phyloP scores from a whole-genome alignment of 2,329 filamentous ascomycete species.

The Xylaria hypoxylon region DNA sequence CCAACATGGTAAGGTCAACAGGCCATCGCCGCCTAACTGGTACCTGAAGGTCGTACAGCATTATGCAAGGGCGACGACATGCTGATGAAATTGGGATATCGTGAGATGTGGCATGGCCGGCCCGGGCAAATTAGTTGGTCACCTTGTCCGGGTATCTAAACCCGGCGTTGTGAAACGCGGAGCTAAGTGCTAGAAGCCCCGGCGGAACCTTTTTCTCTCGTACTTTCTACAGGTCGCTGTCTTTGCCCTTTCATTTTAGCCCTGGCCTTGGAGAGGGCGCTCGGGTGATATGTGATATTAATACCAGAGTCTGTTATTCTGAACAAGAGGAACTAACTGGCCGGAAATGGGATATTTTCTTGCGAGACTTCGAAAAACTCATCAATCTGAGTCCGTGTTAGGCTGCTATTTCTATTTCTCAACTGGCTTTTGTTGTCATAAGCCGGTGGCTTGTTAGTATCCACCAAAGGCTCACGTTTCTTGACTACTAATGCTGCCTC shows the following conservation, averaged over 20 bases:
- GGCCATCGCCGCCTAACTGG: neutral
- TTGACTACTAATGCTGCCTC: neutral
- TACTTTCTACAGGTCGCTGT: no score
- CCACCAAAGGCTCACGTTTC: neutral
- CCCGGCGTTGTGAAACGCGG: no score
- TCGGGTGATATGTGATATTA: no score
- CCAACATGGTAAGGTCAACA: neutral
- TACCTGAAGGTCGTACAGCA: neutral
- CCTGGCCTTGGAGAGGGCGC: no score
- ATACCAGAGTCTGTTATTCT: neutral
- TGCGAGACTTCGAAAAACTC: slow-evolving; percentile 20
- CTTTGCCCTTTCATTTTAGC: no score
- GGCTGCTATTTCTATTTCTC: slow-evolving; percentile 13
- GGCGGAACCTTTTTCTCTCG: no score
- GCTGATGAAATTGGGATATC: no score
- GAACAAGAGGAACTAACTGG: neutral
- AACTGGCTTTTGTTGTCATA: neutral
- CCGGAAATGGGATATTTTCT: slow-evolving; percentile 6
- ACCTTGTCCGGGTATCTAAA: no score
- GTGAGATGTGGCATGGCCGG: no score
- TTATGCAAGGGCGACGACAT: neutral
- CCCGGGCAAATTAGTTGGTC: no score
- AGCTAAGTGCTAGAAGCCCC: no score
- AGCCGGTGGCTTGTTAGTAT: neutral
- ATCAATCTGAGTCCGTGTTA: slow-evolving; percentile 26